Conservation (phyloP, 148 eudicot genomes). For the Nepenthes mirabilis region DNA sequence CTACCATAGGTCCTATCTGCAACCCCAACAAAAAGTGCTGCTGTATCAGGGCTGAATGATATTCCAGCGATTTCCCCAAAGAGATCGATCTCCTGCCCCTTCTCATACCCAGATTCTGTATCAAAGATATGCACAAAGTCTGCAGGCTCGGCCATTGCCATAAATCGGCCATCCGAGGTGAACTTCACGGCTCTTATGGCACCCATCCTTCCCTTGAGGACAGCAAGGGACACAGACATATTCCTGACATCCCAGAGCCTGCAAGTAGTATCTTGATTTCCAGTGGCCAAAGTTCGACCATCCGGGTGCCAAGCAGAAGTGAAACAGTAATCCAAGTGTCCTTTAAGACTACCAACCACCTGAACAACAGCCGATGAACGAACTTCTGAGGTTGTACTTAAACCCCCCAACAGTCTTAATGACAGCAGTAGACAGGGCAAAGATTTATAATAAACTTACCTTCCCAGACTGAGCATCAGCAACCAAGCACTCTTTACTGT, state of each 20-base stretch:
- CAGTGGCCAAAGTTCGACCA: constrained; percentile 65
- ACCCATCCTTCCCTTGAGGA: constrained; percentile 77
- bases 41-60: constrained; percentile 79
- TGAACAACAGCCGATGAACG: constrained; percentile 3
- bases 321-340: constrained; percentile 75
- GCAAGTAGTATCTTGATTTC: constrained; percentile 89
- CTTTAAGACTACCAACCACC: constrained; percentile 47
- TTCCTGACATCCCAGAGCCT: constrained; percentile 85
- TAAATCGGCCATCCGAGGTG: constrained; percentile 58
- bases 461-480: constrained; percentile 76
- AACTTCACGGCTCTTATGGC: constrained; percentile 72
- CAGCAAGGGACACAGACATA: constrained; percentile 37
- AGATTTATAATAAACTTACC: constrained; percentile 17
- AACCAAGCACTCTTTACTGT: constrained; percentile 62
- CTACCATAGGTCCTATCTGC: constrained; percentile 82
- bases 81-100: constrained; percentile 69
- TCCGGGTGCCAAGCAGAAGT: constrained; percentile 92
- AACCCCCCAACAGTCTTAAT: background rate
- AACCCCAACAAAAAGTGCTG: constrained; percentile 71
- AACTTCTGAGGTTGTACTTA: background rate
- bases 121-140: constrained; percentile 82
- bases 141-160: constrained; percentile 97
- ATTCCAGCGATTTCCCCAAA: constrained; percentile 90
- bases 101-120: constrained; percentile 28
- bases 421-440: background rate